A percentile compares a stretch with the other conserved stretches of the same genome.
These are phyloP conservation scores for Aspergillus tanneri DNA, from an alignment of 2,329 filamentous ascomycete species.

Conservation along the genomic window DNA sequence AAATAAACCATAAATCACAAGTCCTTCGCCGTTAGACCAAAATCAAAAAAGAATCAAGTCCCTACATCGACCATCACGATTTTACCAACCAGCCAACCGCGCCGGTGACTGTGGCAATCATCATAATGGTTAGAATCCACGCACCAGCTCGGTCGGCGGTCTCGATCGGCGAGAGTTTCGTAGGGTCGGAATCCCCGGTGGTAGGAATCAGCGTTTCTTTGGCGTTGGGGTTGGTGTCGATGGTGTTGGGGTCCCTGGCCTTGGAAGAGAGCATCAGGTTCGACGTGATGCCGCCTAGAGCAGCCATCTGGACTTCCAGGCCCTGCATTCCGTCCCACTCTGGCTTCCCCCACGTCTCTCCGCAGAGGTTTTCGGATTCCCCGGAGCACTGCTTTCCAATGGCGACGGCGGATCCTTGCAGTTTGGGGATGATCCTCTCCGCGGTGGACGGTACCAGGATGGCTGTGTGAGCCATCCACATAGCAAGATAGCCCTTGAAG, in stretches of 20 bases:
- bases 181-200: not conserved
- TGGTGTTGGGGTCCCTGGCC: conserved; percentile 1
- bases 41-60: not conserved
- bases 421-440: conserved; percentile 55
- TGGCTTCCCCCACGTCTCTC: conserved; percentile 1
- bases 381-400: conserved; percentile 63
- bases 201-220: conserved; percentile 7
- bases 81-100: conserved; percentile 11
- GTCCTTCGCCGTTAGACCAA: too few relatives aligned
- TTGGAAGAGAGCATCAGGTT: conserved; percentile 8
- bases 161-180: conserved; percentile 3
- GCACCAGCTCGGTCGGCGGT: conserved; percentile 8
- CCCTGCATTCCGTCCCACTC: conserved; percentile 6
- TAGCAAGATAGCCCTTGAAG: conserved; percentile 68
- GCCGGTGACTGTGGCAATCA: conserved; percentile 1
- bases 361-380: conserved; percentile 6
- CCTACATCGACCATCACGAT: not conserved
- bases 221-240: conserved; percentile 6
- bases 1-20: not conserved
- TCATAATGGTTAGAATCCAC: conserved; percentile 8
- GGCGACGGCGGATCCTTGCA: conserved; percentile 57
- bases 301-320: conserved; percentile 11
- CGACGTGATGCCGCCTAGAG: conserved; percentile 7
- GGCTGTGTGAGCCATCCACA: conserved; percentile 61
- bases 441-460: conserved; percentile 61